Conservation (phyloP, 495 filamentous ascomycete species). For the Penicillium mononematosum region DNA sequence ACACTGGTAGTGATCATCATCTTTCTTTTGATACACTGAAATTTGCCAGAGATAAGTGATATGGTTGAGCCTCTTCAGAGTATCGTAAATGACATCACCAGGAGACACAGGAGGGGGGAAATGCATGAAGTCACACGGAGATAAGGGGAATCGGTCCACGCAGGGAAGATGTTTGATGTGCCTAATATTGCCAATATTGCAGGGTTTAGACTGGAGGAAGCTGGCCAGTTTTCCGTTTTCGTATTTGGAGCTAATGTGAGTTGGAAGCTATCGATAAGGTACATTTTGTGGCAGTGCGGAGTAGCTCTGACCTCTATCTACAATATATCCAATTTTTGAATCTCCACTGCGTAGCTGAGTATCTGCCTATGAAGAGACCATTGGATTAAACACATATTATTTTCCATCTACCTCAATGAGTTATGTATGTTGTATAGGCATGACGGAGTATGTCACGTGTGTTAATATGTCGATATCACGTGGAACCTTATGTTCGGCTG, state of each 20-base stretch:
- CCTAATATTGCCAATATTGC: not conserved
- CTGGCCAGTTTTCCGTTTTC: not conserved
- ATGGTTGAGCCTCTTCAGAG: slow-evolving; percentile 10
- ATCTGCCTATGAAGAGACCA: not conserved
- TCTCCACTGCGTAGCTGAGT: not conserved
- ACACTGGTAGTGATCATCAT: not conserved
- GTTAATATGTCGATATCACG: not conserved
- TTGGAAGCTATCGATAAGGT: slow-evolving; percentile 1
- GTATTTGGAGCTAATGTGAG: not conserved
- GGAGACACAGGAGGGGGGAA: not conserved
- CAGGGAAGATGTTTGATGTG: not conserved
- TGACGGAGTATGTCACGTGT: not conserved
- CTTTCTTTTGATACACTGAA: not conserved
- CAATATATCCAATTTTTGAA: not conserved
- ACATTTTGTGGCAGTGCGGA: not conserved
- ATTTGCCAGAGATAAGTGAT: slow-evolving; percentile 1
- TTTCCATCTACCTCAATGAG: not conserved
- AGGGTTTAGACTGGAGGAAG: not conserved
- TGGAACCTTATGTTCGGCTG: too few species aligned
- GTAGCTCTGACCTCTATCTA: not conserved
- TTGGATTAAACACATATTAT: not conserved
- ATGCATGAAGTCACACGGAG: slow-evolving; percentile 10
- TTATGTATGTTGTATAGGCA: not conserved
- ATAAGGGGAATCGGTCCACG: not conserved
- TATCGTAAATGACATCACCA: slow-evolving; percentile 28